Evolutionary conservation across 805 yeast species (phyloP), one percentile per base, ranked within the genome.

Genomic region (Saccharomycopsis javanensis): DNA sequence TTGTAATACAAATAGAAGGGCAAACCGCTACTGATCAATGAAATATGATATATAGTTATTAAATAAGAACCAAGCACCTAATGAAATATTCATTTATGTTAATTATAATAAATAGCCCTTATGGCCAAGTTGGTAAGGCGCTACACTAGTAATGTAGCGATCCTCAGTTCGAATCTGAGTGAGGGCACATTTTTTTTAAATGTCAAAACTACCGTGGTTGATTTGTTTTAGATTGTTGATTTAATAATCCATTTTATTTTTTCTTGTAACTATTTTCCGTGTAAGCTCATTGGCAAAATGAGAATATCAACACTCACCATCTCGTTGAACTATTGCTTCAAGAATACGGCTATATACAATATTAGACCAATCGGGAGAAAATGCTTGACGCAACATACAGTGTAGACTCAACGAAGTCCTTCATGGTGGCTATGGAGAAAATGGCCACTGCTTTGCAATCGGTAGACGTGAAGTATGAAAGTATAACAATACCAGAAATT

Each of bases 361-460:
- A 15, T 30, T 2, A 16, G 20, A 31, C 13, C 10, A 33, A 51
- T 1, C 5, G 28, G 25, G n/a, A 3, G 20, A 52, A 10, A 16
- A 59, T 59, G 61, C 51, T 59, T 33, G 27, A 37, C 2, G 72
- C 72, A 0, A 64, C 78, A 5, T 81, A 80, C 61, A 76, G 79
- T 51, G 85, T 77, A 7, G 72, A 79, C 13, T 85, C 91, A 1
- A 85, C 91, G 8, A 79, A 80, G 68, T 85, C 94, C 23, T 86
- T 80, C 68, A 80, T 86, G 86, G 79, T 79, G 66, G 92, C 94
- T 18, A 85, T 86, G 89, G 79, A 77, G 67, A 78, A 82, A 1
- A 80, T 86, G 84, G 72, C 79, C n/a, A 80, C 78, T 5, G 68
- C 76, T 0, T 66, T 82, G 57, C 66, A 69, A 2, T 42, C 48